Conservation (phyloP, 2,329 filamentous ascomycete species). For the Aspergillus puulaauensis region DNA sequence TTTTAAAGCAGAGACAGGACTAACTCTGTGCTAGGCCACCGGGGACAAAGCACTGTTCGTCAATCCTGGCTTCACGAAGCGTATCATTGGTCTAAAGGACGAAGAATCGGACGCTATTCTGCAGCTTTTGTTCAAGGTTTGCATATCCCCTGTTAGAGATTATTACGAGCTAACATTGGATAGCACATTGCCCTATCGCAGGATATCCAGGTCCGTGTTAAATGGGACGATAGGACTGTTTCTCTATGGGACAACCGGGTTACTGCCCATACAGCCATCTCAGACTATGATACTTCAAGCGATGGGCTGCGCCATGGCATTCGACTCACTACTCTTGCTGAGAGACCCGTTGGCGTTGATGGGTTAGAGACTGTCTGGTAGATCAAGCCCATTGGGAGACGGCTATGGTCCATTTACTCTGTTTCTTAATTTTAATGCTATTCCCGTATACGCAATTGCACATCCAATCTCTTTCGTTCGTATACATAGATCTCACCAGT, state of each 20-base stretch:
- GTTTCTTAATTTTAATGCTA: no score
- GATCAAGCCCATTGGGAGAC: neutral
- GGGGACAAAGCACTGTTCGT: slow-evolving; percentile 36
- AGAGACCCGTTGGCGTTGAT: slow-evolving; percentile 7
- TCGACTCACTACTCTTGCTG: neutral
- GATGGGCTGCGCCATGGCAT: slow-evolving; percentile 5
- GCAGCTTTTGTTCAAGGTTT: slow-evolving; percentile 6
- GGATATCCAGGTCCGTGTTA: slow-evolving; percentile 13
- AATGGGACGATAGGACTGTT: slow-evolving; percentile 11
- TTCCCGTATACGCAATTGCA: no score
- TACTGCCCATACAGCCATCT: slow-evolving; percentile 7
- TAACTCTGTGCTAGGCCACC: slow-evolving; percentile 17
- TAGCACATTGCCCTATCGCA: slow-evolving; percentile 6
- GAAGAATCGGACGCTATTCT: slow-evolving; percentile 9
- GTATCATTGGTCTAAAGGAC: slow-evolving; percentile 12
- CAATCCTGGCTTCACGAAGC: slow-evolving; percentile 32
- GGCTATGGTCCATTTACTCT: no score
- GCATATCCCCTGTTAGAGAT: neutral
- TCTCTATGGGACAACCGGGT: slow-evolving; percentile 11
- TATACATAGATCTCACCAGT: no score
- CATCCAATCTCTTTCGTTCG: no score
- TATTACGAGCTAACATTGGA: neutral
- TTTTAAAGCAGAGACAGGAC: neutral
- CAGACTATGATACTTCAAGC: slow-evolving; percentile 1
- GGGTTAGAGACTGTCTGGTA: slow-evolving; percentile 7